phyloP scores from a whole-genome alignment of 768 basidiomycete genomes.

The Pisolithus marmoratus region DNA sequence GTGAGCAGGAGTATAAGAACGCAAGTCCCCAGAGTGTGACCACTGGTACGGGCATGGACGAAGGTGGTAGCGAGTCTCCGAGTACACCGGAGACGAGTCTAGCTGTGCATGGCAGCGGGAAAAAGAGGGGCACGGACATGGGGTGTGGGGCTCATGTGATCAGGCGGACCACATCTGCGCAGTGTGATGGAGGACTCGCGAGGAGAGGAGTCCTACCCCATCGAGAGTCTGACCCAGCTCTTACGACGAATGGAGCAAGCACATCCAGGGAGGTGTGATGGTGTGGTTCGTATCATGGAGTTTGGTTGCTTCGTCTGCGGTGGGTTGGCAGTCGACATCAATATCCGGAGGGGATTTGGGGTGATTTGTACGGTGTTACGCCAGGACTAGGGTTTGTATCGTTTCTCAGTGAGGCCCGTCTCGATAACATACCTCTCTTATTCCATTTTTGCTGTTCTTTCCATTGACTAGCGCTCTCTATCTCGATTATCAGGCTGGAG shows the following conservation, averaged over 20 bases:
- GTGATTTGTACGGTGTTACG: background rate
- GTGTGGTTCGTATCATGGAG: background rate
- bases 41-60: constrained; percentile 6
- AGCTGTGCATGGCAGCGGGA: constrained; percentile 5
- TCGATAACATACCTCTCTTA: background rate
- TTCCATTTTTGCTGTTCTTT: background rate
- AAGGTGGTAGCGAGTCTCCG: constrained; percentile 1
- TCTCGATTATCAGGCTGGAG: background rate
- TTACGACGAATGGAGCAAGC: constrained; percentile 14
- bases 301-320: background rate
- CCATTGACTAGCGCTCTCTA: background rate
- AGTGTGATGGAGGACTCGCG: constrained; percentile 18
- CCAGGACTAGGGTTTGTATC: background rate
- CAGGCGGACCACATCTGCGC: constrained; percentile 26
- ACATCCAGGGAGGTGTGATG: constrained; percentile 17
- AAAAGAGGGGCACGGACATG: constrained; percentile 6
- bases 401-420: background rate
- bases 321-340: background rate
- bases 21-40: constrained; percentile 4
- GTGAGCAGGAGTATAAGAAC: background rate
- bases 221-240: constrained; percentile 26
- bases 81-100: background rate
- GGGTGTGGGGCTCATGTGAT: constrained; percentile 16
- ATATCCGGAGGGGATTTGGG: background rate
- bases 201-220: constrained; percentile 25